Conservation (phyloP, 768 basidiomycete genomes). For the Stropharia rugosoannulata region DNA sequence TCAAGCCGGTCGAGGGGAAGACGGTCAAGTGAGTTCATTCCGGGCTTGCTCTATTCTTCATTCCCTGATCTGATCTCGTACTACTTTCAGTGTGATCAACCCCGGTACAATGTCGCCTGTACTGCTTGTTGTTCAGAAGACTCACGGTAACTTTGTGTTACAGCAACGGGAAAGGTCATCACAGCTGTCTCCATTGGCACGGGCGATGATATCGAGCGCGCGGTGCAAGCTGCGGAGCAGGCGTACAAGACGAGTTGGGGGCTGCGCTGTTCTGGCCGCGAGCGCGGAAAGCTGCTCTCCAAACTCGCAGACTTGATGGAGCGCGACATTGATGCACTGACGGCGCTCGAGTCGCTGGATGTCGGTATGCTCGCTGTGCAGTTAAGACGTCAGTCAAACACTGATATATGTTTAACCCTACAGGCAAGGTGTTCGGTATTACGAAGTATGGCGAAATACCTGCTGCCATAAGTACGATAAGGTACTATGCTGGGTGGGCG, state of each 20-base stretch:
- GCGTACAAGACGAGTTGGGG: slow-evolving; percentile 68
- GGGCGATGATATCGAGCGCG: slow-evolving; percentile 70
- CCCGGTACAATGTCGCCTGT: slow-evolving; percentile 34
- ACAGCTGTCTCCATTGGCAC: slow-evolving; percentile 59
- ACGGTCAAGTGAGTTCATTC: slow-evolving; percentile 65
- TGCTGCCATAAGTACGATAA: slow-evolving; percentile 46
- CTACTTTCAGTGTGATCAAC: slow-evolving; percentile 50
- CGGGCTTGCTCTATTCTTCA: neutral
- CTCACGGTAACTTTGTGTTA: slow-evolving; percentile 26
- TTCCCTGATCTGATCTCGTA: neutral
- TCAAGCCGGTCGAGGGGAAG: slow-evolving; percentile 53
- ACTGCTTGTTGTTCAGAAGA: neutral
- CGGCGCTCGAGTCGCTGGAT: slow-evolving; percentile 74
- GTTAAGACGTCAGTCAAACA: slow-evolving; percentile 48
- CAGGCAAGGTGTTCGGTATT: slow-evolving; percentile 36
- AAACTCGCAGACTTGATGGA: slow-evolving; percentile 70
- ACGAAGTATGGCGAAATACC: slow-evolving; percentile 39
- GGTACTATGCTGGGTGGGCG: slow-evolving; percentile 89
- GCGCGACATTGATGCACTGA: slow-evolving; percentile 57
- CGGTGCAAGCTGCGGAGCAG: slow-evolving; percentile 66
- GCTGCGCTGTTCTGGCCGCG: slow-evolving; percentile 48
- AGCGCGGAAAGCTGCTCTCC: slow-evolving; percentile 54
- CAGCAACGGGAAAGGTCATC: slow-evolving; percentile 65
- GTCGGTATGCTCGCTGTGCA: slow-evolving; percentile 53
- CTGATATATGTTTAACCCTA: slow-evolving; percentile 3